Evolutionary conservation across 768 basidiomycete species (phyloP).

Genomic region (Suillus variegatus): DNA sequence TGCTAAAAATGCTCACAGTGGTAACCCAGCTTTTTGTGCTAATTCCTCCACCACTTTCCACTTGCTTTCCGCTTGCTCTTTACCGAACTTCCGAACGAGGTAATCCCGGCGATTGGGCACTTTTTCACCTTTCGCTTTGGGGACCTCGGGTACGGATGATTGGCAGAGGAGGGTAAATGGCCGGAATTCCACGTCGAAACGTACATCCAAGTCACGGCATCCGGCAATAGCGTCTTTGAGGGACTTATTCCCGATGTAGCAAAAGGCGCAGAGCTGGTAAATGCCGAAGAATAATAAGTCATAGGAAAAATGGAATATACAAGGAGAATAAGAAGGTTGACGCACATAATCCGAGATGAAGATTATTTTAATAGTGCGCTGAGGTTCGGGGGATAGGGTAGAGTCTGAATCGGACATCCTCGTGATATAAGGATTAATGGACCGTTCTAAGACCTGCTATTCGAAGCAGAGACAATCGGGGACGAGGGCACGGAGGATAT

Average conservation of each 20-base stretch:
- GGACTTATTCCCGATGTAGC: constrained; percentile 41
- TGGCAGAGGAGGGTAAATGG: constrained; percentile 33
- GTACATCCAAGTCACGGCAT: constrained; percentile 32
- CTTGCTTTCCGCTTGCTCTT: constrained; percentile 27
- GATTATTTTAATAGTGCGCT: constrained; percentile 30
- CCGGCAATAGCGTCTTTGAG: constrained; percentile 38
- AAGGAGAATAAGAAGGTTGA: constrained; percentile 7
- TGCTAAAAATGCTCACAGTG: constrained; percentile 20
- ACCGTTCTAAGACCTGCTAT: constrained; percentile 1
- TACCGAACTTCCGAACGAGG: constrained; percentile 26
- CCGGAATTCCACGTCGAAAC: constrained; percentile 38
- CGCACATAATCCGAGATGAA: constrained; percentile 38
- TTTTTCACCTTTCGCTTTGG: neutral
- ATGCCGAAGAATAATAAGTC: neutral
- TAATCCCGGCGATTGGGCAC: constrained; percentile 23
- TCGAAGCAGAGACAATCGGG: neutral
- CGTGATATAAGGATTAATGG: neutral
- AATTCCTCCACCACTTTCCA: constrained; percentile 28
- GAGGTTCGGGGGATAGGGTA: constrained; percentile 15
- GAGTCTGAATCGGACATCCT: constrained; percentile 23
- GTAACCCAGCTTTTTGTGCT: constrained; percentile 30
- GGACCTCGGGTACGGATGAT: constrained; percentile 7
- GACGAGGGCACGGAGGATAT: neutral
- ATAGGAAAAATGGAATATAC: neutral
- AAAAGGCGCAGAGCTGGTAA: constrained; percentile 35